These are phyloP conservation scores for Cymbopogon flexuosus DNA, from an alignment of 202 grass and related monocot genomes.

Conservation along the genomic window DNA sequence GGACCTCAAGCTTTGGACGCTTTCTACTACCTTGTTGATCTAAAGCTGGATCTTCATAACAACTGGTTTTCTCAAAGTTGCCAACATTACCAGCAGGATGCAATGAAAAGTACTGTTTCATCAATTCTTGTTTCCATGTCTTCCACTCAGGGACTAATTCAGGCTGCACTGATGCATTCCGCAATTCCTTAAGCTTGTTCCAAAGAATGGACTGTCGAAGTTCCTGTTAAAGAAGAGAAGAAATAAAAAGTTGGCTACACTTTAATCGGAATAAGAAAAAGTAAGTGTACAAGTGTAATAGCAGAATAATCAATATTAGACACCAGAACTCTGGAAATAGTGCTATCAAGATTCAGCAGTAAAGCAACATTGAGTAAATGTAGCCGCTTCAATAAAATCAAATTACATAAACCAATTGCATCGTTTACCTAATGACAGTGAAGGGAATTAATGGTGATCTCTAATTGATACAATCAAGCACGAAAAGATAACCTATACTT, in stretches of 20 bases:
- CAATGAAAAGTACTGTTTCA: conserved; percentile 67
- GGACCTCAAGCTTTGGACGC: conserved; percentile 72
- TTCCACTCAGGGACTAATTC: conserved; percentile 83
- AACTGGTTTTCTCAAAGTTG: conserved; percentile 39
- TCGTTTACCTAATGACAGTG: background rate
- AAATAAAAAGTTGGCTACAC: conserved; percentile 20
- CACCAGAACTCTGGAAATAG: background rate
- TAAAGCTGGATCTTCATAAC: conserved; percentile 38
- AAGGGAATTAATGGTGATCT: background rate
- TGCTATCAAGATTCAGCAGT: background rate
- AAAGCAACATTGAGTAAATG: background rate
- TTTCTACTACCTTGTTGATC: conserved; percentile 66
- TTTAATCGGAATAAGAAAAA: conserved; percentile 29
- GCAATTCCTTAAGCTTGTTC: conserved; percentile 60
- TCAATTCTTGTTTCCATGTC: conserved; percentile 83
- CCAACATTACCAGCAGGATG: conserved; percentile 41
- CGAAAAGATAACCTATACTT: background rate
- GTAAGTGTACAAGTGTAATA: conserved; percentile 19
- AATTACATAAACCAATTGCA: conserved; percentile 4
- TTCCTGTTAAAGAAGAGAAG: conserved; percentile 54
- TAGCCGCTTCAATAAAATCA: conserved; percentile 3
- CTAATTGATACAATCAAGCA: background rate
- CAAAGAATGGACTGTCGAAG: conserved; percentile 61
- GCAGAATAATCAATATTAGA: conserved; percentile 20
- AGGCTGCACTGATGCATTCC: conserved; percentile 64